Percentiles rank a stretch among this genome's conserved stretches.
Evolutionary conservation across 2,329 filamentous ascomycete genomes (phyloP).

Genomic region (Cercospora canescens): DNA sequence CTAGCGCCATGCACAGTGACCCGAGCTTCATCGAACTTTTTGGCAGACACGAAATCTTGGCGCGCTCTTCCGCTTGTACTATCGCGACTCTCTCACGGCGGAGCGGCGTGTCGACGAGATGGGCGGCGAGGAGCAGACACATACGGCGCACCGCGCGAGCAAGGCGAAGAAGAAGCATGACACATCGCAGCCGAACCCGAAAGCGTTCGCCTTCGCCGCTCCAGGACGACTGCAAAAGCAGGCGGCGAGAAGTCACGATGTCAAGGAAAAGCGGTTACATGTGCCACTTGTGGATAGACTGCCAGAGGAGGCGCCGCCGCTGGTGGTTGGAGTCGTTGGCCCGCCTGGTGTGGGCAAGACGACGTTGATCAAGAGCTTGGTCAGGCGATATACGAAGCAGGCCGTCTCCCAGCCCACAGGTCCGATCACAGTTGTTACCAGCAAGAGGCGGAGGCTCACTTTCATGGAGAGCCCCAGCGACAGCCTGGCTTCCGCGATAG

Average conservation of each 20-base stretch:
- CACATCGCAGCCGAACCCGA: slow-evolving; percentile 71
- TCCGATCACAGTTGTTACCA: slow-evolving; percentile 93
- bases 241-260: slow-evolving; percentile 71
- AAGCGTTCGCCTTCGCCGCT: slow-evolving; percentile 82
- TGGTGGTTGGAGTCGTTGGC: slow-evolving; percentile 90
- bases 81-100: neutral
- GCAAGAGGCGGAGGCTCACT: slow-evolving; percentile 90
- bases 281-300: slow-evolving; percentile 94
- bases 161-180: slow-evolving; percentile 83
- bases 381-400: slow-evolving; percentile 94
- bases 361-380: slow-evolving; percentile 89
- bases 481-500: slow-evolving; percentile 93
- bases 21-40: slow-evolving; percentile 9
- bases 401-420: slow-evolving; percentile 86
- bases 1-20: neutral
- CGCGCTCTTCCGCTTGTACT: neutral
- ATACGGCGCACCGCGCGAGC: slow-evolving; percentile 79
- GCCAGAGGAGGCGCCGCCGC: slow-evolving; percentile 90
- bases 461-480: slow-evolving; percentile 96
- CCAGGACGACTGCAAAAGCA: slow-evolving; percentile 78
- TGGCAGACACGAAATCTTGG: slow-evolving; percentile 17
- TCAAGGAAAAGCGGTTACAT: slow-evolving; percentile 94
- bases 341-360: slow-evolving; percentile 94
- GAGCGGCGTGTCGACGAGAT: slow-evolving; percentile 18
- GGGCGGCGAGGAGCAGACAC: slow-evolving; percentile 63